Evolutionary conservation across 2,329 filamentous ascomycete species (phyloP).

Genomic region (Alternaria arborescens): DNA sequence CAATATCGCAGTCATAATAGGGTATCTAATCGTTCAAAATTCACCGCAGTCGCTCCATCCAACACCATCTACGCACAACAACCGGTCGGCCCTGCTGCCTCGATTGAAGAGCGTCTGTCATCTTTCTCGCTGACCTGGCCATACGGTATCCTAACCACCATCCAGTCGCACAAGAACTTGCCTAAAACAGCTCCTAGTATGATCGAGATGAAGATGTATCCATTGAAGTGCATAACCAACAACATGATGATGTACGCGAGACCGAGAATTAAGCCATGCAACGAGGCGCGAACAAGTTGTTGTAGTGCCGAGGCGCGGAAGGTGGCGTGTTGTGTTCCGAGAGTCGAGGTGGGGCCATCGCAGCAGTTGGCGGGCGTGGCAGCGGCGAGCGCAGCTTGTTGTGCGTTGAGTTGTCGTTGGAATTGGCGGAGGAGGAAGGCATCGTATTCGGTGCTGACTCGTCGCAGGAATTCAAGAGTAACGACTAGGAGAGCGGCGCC

Average conservation of each 20-base stretch:
- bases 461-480: constrained; percentile 75
- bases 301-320: constrained; percentile 68
- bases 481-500: constrained; percentile 79
- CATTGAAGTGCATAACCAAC: constrained; percentile 71
- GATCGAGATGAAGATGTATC: constrained; percentile 82
- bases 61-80: constrained; percentile 34
- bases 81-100: constrained; percentile 39
- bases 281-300: constrained; percentile 70
- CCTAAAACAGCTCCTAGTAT: constrained; percentile 79
- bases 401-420: constrained; percentile 43
- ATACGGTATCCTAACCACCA: constrained; percentile 44
- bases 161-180: constrained; percentile 76
- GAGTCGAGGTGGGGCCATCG: constrained; percentile 30
- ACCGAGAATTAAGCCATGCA: constrained; percentile 76
- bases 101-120: constrained; percentile 27
- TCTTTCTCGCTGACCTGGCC: constrained; percentile 36
- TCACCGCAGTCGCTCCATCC: not conserved
- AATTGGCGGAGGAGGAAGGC: constrained; percentile 67
- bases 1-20: constrained; percentile 6
- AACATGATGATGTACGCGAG: constrained; percentile 84
- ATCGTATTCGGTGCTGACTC: constrained; percentile 76
- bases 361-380: constrained; percentile 35
- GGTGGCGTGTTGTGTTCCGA: constrained; percentile 38
- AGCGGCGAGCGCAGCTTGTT: constrained; percentile 31
- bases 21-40: constrained; percentile 13